Evolutionary conservation across 2,329 filamentous ascomycete genomes (phyloP).

Genomic region (Parastagonospora nodorum): DNA sequence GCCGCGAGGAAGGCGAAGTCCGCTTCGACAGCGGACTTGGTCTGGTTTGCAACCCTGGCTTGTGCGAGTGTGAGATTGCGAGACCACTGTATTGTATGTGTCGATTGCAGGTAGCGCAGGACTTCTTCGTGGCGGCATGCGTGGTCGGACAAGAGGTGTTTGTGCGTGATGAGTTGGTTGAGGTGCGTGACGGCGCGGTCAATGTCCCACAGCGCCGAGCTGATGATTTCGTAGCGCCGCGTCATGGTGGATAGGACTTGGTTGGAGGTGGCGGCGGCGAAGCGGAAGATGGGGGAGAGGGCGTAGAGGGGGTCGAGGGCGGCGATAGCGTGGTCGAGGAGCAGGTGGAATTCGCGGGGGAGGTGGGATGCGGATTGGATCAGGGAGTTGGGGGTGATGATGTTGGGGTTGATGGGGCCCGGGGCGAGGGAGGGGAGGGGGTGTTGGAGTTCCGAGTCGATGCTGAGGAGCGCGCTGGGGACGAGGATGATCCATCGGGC

Average conservation of each 20-base stretch:
- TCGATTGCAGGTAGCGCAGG: background rate
- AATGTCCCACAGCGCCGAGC: conserved; percentile 5
- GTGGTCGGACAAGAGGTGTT: conserved; percentile 6
- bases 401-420: background rate
- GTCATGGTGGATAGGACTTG: background rate
- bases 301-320: conserved; percentile 8
- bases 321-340: conserved; percentile 4
- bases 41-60: background rate
- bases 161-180: conserved; percentile 7
- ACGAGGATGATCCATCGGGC: background rate
- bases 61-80: background rate
- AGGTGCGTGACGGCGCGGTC: background rate
- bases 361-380: conserved; percentile 3
- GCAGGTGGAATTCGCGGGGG: conserved; percentile 1
- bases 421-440: background rate
- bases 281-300: conserved; percentile 3
- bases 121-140: conserved; percentile 6
- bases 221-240: conserved; percentile 6
- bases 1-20: conserved; percentile 11
- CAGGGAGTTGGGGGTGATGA: background rate
- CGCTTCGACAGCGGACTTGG: background rate
- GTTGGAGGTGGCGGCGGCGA: conserved; percentile 2
- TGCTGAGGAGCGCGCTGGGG: background rate
- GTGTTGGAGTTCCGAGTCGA: conserved; percentile 1
- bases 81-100: background rate